Conservation (phyloP, 371 early-diverging fungal genomes). For the Parasitella parasitica region DNA sequence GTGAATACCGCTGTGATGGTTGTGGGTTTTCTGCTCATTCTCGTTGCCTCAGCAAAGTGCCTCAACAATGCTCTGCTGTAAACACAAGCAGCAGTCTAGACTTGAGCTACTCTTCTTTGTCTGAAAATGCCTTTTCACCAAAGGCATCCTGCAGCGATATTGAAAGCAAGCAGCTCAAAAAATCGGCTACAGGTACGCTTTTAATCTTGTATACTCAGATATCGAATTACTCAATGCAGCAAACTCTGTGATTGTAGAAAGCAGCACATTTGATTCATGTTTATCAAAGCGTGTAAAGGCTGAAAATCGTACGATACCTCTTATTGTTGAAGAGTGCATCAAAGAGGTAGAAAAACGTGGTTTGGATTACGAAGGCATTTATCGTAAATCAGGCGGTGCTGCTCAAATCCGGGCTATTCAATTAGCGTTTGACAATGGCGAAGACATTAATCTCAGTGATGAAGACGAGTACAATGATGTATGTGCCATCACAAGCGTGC, state of each 20-base stretch:
- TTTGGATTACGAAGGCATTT: constrained; percentile 86
- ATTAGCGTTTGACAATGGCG: constrained; percentile 50
- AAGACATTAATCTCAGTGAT: constrained; percentile 52
- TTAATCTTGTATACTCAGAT: neutral
- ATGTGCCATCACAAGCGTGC: constrained; percentile 83
- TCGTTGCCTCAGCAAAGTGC: constrained; percentile 34
- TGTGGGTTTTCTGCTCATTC: constrained; percentile 37
- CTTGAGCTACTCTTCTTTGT: neutral
- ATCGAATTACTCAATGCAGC: too few species aligned
- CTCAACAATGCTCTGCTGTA: constrained; percentile 27
- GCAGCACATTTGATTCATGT: constrained; percentile 36
- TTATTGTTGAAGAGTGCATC: constrained; percentile 76
- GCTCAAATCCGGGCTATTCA: constrained; percentile 80
- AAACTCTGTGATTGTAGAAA: neutral
- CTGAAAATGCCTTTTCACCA: neutral
- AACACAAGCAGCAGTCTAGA: constrained; percentile 21
- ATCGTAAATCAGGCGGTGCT: constrained; percentile 89
- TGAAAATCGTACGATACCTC: constrained; percentile 58
- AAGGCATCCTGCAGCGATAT: neutral
- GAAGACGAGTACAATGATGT: constrained; percentile 60
- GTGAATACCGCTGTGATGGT: constrained; percentile 75
- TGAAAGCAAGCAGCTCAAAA: constrained; percentile 3
- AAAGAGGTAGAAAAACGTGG: constrained; percentile 77
- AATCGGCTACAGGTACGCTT: neutral
- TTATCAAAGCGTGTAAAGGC: constrained; percentile 24